Conservation (phyloP, 768 basidiomycete genomes). For the Mrakia gelida region DNA sequence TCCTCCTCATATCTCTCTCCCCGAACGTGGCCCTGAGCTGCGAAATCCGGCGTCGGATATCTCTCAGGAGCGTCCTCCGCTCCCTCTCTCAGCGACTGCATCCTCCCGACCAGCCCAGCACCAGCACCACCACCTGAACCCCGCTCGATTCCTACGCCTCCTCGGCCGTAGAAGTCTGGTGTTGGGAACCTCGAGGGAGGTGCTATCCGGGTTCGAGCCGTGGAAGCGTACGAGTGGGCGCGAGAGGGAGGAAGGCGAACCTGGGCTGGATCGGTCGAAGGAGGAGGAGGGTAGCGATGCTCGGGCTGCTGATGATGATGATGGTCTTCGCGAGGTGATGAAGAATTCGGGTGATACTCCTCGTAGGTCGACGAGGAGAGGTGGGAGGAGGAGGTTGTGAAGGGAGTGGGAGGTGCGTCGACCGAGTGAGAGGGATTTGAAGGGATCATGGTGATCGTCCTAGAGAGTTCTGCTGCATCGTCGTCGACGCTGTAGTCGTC, state of each 20-base stretch:
- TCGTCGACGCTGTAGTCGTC: neutral
- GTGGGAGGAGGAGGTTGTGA: neutral
- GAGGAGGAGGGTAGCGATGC: neutral
- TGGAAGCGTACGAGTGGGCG: neutral
- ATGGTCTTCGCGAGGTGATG: neutral
- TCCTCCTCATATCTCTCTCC: neutral
- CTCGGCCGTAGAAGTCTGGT: constrained; percentile 10
- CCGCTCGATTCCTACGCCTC: neutral
- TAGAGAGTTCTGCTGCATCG: neutral
- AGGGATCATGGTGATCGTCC: neutral
- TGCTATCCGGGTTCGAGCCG: neutral
- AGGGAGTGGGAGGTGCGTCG: neutral
- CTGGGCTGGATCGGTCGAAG: neutral
- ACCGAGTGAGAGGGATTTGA: neutral
- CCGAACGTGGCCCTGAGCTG: neutral
- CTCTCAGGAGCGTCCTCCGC: neutral
- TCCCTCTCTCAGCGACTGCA: neutral
- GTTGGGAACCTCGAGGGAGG: constrained; percentile 8
- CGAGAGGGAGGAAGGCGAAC: neutral
- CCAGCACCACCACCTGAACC: neutral
- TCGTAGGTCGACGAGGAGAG: neutral
- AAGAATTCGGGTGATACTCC: neutral
- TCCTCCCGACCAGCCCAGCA: neutral
- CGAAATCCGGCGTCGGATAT: constrained; percentile 9
- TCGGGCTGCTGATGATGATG: neutral